Percentiles rank a stretch among this genome's conserved stretches.
These are phyloP conservation scores for Mucor mucedo DNA, from an alignment of 371 early-diverging fungal genomes.

Conservation along the genomic window DNA sequence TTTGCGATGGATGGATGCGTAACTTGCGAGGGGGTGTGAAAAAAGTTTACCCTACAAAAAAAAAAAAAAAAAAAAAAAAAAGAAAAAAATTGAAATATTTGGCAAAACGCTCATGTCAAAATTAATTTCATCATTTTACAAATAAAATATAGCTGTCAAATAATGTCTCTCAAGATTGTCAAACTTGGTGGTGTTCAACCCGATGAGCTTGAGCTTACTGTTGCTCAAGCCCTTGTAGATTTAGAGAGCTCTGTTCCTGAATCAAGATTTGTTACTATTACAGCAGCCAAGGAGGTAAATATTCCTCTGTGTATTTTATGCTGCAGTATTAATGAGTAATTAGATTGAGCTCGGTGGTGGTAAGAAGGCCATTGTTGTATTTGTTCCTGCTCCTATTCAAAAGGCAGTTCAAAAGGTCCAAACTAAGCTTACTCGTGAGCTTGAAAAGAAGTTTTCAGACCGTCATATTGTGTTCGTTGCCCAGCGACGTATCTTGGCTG, in stretches of 20 bases:
- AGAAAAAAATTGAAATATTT: too few relatives aligned
- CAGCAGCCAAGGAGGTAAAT: slow-evolving; percentile 93
- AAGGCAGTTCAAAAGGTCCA: slow-evolving; percentile 96
- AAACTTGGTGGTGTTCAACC: slow-evolving; percentile 81
- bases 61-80: too few relatives aligned
- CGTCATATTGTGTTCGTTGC: slow-evolving; percentile 96
- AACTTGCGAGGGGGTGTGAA: background rate
- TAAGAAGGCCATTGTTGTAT: slow-evolving; percentile 95
- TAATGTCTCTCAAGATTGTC: slow-evolving; percentile 70
- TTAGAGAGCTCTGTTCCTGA: slow-evolving; percentile 93
- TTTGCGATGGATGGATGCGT: background rate
- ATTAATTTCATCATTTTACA: too few relatives aligned
- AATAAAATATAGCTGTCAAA: slow-evolving; percentile 10
- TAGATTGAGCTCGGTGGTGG: slow-evolving; percentile 91
- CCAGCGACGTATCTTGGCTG: slow-evolving; percentile 93
- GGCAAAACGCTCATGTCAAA: too few relatives aligned
- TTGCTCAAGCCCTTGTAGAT: slow-evolving; percentile 96
- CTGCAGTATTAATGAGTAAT: too few relatives aligned
- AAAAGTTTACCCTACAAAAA: too few relatives aligned
- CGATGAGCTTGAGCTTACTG: slow-evolving; percentile 91
- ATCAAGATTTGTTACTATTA: slow-evolving; percentile 91
- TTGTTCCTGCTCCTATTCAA: slow-evolving; percentile 93
- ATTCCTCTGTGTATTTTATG: background rate
- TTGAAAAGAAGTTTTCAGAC: slow-evolving; percentile 99
- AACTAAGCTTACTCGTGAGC: slow-evolving; percentile 92